Evolutionary conservation across 148 eudicot genomes (phyloP), one percentile per base, ranked within the genome.

Genomic region (Beta vulgaris): DNA sequence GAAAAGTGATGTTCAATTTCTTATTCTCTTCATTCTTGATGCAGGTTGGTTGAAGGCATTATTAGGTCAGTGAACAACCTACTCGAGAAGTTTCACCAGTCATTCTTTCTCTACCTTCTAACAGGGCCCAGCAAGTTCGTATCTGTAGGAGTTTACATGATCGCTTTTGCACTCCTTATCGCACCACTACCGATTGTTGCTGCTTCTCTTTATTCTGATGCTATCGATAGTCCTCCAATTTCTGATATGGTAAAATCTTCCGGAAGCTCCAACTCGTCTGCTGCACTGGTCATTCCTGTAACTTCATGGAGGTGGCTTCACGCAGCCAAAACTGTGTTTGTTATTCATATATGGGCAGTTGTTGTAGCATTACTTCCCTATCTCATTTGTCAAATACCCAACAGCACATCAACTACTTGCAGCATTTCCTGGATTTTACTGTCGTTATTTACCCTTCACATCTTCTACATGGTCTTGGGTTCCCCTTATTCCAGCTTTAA

Each of bases 91-190:
- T 92, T 95, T 84, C 99, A 95, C 85, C 97, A 92, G 76, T 95
- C 99, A 76, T 95, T 92, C 74, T 95, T 95, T 62, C 90, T 92
- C 37, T 95, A 95, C 82, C 90, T 95, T 59, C 76, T 95, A 74
- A 89, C 97, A 18, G 90, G 90, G 3, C 86, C 99, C 40, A 90
- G 83, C 84, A 92, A 91, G 71, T 95, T 92, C 63, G 93, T 92
- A 68, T 95, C 99, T 23, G 97, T 95, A 51, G 99, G 99, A 76
- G 91, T 95, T 59, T 95, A 95, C 91, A 95, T 95, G 99, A 92
- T 95, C 34, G 86, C 92, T 61, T 95, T 95, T 80, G 90, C 87
- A 5, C 89, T 95, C 69, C 97, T 95, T 57, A 77, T 95, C 72
- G 97, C 96, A 73, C 97, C 99, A 48, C 87, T 95, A 76, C 99